Evolutionary conservation across 2,329 filamentous ascomycete genomes (phyloP), one percentile per base, ranked within the genome.

Genomic region (Biscogniauxia marginata): DNA sequence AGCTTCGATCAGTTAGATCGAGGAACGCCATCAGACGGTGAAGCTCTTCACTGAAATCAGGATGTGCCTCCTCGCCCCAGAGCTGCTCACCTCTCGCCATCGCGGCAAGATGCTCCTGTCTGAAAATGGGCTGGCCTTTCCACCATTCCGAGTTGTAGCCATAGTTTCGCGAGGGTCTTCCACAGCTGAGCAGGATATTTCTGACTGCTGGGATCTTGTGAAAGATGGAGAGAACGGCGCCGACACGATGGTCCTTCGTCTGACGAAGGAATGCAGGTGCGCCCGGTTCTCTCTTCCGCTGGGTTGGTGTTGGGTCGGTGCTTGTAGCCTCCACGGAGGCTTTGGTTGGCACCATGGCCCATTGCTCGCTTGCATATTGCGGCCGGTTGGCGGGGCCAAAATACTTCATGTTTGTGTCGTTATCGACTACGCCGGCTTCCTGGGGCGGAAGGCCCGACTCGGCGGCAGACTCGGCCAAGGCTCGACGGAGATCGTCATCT

Each of bases 11-110:
- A 0, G 84, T 85, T 8, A 70, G 73, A 55, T 87, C 84, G 3
- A 88, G 75, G 58, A 88, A 87, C 8, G 84, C 84, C 74, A 88
- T 79, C 4, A 88, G 68, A 13, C 85, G 81, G 61, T 87, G 84
- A 1, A 86, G 61, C 66, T 87, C 85, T 21, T 84, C 76, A 51
- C 74, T 70, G 56, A 83, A 74, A 18, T 75, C 69, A 11, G 76
- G 69, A 49, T 68, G 70, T 25, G 63, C 52, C 30, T 68, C 71
- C 23, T 69, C 66, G 4, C 65, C 69, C 68, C 67, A 74, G 30
- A 67, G 57, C 0, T 65, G 47, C 24, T 74, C 70, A 46, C 62
- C 69, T 16, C 62, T 61, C 50, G 67, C 67, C 63, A 73, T 67
- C 49, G 67, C 70, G 4, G 68, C 66, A 4, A 77, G 66, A 22